phyloP scores from a whole-genome alignment of 176 grass and related monocot species.

The Guadua angustifolia region DNA sequence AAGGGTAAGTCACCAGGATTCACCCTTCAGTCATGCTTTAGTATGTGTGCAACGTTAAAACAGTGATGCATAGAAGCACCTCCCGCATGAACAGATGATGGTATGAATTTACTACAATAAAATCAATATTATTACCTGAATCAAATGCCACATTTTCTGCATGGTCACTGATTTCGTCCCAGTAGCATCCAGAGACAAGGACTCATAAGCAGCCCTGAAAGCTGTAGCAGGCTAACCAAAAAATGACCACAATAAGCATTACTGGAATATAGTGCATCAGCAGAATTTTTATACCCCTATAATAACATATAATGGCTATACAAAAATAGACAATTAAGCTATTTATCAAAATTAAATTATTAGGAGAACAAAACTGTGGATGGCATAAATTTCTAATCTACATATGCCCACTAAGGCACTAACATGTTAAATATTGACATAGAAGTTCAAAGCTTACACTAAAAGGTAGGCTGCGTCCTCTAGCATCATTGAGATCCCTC shows the following conservation, averaged over 20 bases:
- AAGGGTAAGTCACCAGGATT: no score
- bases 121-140: constrained; percentile 64
- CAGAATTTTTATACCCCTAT: background rate
- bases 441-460: constrained; percentile 58
- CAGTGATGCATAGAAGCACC: no score
- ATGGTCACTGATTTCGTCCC: constrained; percentile 83
- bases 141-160: constrained; percentile 96
- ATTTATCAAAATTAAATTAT: constrained; percentile 24
- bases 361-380: constrained; percentile 28
- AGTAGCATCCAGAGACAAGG: constrained; percentile 63
- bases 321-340: constrained; percentile 15
- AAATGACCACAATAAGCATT: constrained; percentile 42
- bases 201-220: constrained; percentile 82
- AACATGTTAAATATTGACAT: constrained; percentile 26
- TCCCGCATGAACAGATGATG: background rate
- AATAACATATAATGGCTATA: constrained; percentile 26
- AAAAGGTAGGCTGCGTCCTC: constrained; percentile 75
- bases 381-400: constrained; percentile 34
- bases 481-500: constrained; percentile 83
- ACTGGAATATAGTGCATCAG: background rate
- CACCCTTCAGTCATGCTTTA: no score
- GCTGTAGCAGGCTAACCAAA: constrained; percentile 77
- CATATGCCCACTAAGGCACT: background rate
- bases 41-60: no score
- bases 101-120: background rate